Evolutionary conservation across 352 stramenopile genomes (phyloP).

Genomic region (Albugo laibachii): DNA sequence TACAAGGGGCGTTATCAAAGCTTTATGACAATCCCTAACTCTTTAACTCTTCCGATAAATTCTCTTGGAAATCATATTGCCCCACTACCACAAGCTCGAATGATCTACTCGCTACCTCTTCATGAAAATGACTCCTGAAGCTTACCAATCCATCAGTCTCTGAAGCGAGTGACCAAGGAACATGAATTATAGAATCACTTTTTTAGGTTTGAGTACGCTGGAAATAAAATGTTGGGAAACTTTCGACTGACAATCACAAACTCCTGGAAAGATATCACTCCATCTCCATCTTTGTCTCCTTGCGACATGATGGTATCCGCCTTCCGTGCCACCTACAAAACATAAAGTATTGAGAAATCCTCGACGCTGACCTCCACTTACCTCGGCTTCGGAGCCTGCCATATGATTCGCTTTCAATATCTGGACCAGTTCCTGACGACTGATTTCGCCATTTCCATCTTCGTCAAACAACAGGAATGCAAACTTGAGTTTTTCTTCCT

Average conservation of each 20-base stretch:
- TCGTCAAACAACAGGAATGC: conserved; percentile 92
- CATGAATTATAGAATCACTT: conserved; percentile 4
- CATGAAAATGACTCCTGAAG: too few relatives aligned
- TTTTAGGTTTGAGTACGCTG: conserved; percentile 46
- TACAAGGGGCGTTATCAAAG: too few relatives aligned
- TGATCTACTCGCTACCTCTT: too few relatives aligned
- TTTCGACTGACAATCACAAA: conserved; percentile 92
- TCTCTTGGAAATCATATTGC: too few relatives aligned
- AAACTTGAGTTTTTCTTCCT: conserved; percentile 94
- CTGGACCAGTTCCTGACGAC: conserved; percentile 85
- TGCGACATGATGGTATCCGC: conserved; percentile 95
- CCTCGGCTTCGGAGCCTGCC: conserved; percentile 75
- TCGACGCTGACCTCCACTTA: neutral
- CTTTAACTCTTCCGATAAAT: too few relatives aligned
- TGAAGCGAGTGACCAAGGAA: too few relatives aligned
- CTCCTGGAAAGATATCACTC: conserved; percentile 94
- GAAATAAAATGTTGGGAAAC: conserved; percentile 92
- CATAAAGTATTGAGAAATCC: neutral
- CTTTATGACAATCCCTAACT: too few relatives aligned
- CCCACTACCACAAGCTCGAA: too few relatives aligned
- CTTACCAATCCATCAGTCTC: too few relatives aligned
- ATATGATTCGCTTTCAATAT: conserved; percentile 94
- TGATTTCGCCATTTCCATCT: conserved; percentile 89
- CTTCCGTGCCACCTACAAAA: conserved; percentile 69
- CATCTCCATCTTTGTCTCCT: conserved; percentile 90